Percentiles rank a stretch among this genome's conserved stretches.
Conservation (phyloP, 768 basidiomycete genomes). For the Tulasnella sp. region DNA sequence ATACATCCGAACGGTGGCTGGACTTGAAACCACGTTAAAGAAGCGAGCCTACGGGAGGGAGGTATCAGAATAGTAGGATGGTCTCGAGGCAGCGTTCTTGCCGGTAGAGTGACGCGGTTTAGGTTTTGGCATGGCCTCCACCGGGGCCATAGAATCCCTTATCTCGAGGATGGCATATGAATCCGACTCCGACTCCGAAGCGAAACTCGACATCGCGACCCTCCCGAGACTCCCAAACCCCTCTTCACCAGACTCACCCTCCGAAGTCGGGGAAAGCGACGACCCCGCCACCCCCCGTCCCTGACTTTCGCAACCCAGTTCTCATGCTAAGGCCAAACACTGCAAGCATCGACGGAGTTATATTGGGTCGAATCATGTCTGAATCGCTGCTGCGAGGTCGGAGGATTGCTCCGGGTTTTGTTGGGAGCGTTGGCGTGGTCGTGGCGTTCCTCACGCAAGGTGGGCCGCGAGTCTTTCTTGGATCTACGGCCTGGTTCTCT, state of each 20-base stretch:
- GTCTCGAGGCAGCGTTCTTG: not conserved
- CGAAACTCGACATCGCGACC: not conserved
- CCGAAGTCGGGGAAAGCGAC: not conserved
- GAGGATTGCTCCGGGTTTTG: not conserved
- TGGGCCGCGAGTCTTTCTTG: not conserved
- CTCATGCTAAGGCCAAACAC: not conserved
- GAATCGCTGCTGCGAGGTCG: constrained; percentile 4
- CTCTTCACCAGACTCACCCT: not conserved
- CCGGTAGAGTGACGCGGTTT: not conserved
- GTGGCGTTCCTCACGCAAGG: not conserved
- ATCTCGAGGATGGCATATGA: not conserved
- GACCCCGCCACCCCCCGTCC: too few relatives aligned
- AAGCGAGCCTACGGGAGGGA: not conserved
- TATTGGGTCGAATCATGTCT: not conserved
- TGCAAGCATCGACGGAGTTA: not conserved
- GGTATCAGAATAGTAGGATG: not conserved
- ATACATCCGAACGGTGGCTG: not conserved
- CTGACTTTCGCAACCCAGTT: not conserved
- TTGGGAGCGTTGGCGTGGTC: not conserved
- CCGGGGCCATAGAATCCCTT: not conserved
- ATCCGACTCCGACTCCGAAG: not conserved
- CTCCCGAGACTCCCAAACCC: not conserved
- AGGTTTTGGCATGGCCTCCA: not conserved
- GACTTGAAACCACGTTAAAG: not conserved
- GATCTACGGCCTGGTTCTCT: not conserved